These are phyloP conservation scores for Fusarium concolor DNA, from an alignment of 2,329 filamentous ascomycete genomes.

Conservation along the genomic window DNA sequence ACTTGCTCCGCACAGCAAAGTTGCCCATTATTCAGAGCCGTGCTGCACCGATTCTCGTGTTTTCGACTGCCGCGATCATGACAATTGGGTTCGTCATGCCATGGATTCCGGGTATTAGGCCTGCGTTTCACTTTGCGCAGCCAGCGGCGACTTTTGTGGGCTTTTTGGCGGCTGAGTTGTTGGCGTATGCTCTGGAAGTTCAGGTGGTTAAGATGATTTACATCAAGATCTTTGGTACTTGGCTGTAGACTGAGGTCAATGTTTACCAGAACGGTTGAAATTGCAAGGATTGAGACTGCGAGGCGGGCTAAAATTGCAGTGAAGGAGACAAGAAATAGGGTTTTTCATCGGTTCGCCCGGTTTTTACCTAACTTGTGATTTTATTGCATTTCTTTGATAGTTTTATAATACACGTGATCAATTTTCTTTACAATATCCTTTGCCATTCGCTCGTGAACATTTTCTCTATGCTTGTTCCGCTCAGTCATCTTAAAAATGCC, in stretches of 20 bases:
- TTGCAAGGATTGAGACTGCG: too few relatives aligned
- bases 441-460: too few relatives aligned
- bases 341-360: neutral
- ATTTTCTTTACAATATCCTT: too few relatives aligned
- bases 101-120: neutral
- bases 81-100: neutral
- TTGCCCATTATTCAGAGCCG: neutral
- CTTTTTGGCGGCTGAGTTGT: neutral
- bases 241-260: neutral
- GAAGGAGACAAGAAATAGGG: neutral
- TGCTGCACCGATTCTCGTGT: neutral
- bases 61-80: neutral
- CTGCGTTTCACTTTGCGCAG: neutral
- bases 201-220: slow-evolving; percentile 5
- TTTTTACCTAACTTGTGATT: neutral
- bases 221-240: neutral
- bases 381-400: too few relatives aligned
- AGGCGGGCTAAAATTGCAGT: too few relatives aligned
- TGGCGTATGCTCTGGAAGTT: neutral
- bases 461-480: neutral
- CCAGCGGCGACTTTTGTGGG: neutral
- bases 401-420: too few relatives aligned
- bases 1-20: neutral
- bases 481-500: neutral
- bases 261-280: too few relatives aligned